Evolutionary conservation across 2,329 filamentous ascomycete genomes (phyloP).

Genomic region (Pseudogymnoascus sp.): DNA sequence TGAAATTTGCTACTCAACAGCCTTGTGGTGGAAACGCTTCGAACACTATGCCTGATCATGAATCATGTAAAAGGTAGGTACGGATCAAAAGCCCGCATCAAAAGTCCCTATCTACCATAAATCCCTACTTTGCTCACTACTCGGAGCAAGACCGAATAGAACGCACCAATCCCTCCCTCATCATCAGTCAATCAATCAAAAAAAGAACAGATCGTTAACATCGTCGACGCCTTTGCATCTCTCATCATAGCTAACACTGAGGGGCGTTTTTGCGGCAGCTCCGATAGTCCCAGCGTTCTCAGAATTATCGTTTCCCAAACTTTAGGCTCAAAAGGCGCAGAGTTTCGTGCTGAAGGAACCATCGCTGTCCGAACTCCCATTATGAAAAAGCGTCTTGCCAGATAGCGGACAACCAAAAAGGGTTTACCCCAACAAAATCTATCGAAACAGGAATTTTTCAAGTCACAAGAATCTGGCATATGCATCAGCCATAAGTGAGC

Average conservation of each 20-base stretch:
- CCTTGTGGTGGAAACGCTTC: background rate
- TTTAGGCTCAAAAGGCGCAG: background rate
- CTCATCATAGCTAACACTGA: background rate
- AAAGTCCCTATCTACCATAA: constrained; percentile 4
- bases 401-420: constrained; percentile 4
- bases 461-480: constrained; percentile 3
- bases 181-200: constrained; percentile 8
- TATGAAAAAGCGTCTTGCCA: background rate
- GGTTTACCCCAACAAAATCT: constrained; percentile 2
- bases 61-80: constrained; percentile 8
- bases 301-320: constrained; percentile 5
- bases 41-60: constrained; percentile 7
- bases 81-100: constrained; percentile 3
- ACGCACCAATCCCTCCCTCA: background rate
- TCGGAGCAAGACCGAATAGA: background rate
- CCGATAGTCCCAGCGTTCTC: constrained; percentile 2
- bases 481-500: background rate
- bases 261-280: background rate
- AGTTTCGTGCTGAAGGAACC: background rate
- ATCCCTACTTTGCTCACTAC: constrained; percentile 2
- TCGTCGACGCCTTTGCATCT: constrained; percentile 7
- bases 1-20: constrained; percentile 7
- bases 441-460: constrained; percentile 9
- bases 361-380: constrained; percentile 2
- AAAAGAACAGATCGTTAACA: constrained; percentile 8